Conservation (phyloP, 805 yeast genomes). For the Pichia nakasei region DNA sequence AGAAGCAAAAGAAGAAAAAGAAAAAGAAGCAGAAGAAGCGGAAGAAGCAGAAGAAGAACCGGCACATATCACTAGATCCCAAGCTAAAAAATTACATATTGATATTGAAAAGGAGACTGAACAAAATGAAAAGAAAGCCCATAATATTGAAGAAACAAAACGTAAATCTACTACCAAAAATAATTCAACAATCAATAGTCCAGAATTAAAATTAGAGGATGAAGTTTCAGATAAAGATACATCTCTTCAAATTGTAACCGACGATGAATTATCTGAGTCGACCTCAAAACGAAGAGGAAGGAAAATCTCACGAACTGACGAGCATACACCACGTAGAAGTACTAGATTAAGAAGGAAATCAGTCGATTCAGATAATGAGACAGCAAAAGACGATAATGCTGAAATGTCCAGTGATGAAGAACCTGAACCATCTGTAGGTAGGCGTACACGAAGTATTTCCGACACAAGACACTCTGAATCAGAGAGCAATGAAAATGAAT, state of each 20-base stretch:
- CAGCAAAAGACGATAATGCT: neutral
- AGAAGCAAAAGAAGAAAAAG: neutral
- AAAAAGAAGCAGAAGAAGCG: neutral
- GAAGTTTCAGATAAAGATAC: neutral
- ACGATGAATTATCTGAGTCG: neutral
- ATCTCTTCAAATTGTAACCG: neutral
- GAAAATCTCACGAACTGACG: neutral
- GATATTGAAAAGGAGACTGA: conserved; percentile 7
- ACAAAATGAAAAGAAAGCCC: conserved; percentile 4
- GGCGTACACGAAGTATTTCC: conserved; percentile 2
- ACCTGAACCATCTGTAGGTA: neutral
- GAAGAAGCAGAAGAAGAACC: conserved; percentile 6
- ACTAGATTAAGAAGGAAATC: neutral
- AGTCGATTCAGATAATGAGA: neutral
- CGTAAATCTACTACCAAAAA: neutral
- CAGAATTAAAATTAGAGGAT: neutral
- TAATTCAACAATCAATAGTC: neutral
- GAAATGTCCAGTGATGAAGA: neutral
- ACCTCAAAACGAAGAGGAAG: neutral
- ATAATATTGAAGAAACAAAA: conserved; percentile 5
- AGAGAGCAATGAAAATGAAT: neutral
- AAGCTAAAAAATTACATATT: conserved; percentile 3
- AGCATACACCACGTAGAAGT: neutral
- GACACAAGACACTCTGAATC: neutral
- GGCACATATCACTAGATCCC: conserved; percentile 8